phyloP scores from a whole-genome alignment of 2,329 filamentous ascomycete genomes.

The Celoporthe dispersa region DNA sequence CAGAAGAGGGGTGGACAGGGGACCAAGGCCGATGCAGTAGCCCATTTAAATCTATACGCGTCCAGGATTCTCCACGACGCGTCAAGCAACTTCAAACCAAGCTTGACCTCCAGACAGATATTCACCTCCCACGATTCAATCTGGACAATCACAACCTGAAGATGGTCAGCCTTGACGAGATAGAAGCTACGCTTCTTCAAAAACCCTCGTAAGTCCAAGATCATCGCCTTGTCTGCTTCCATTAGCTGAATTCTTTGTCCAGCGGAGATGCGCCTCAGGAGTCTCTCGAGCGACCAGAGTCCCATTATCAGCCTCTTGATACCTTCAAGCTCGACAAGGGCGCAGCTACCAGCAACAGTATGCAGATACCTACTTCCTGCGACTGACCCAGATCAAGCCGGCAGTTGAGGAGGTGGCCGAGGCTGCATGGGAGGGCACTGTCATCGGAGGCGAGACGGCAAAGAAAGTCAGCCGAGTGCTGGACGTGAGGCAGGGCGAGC shows the following conservation, averaged over 20 bases:
- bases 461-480: constrained; percentile 83
- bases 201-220: constrained; percentile 51
- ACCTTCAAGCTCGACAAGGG: constrained; percentile 74
- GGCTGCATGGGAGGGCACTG: constrained; percentile 77
- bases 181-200: constrained; percentile 49
- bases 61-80: constrained; percentile 15
- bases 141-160: constrained; percentile 26
- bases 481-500: constrained; percentile 91
- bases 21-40: not conserved
- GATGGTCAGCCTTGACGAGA: constrained; percentile 53
- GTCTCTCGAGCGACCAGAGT: constrained; percentile 53
- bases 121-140: not conserved
- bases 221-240: not conserved
- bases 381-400: constrained; percentile 85
- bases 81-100: constrained; percentile 24
- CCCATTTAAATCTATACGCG: constrained; percentile 22
- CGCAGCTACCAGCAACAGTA: constrained; percentile 92
- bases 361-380: constrained; percentile 96
- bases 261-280: constrained; percentile 43
- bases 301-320: constrained; percentile 73
- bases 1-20: not conserved
- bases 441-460: constrained; percentile 76
- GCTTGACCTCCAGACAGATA: constrained; percentile 12
- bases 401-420: constrained; percentile 74
- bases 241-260: constrained; percentile 27